These are phyloP conservation scores for Kazachstania kunashirensis DNA, from an alignment of 805 yeast species.

Conservation along the genomic window DNA sequence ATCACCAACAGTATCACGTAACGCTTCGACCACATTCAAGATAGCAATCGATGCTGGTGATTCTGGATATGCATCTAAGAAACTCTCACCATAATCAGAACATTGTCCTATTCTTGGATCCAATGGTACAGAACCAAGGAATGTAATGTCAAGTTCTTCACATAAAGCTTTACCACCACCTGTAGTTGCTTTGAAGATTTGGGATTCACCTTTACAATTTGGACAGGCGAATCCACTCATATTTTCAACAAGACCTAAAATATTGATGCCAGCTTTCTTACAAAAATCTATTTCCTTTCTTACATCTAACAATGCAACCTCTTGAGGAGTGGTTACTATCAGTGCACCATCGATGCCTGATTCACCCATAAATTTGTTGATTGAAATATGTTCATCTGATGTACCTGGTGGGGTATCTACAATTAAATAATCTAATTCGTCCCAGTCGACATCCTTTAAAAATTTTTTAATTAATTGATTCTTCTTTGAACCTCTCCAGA, in stretches of 20 bases:
- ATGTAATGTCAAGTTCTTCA: conserved; percentile 64
- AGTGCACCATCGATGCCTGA: conserved; percentile 93
- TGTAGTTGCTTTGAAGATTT: conserved; percentile 88
- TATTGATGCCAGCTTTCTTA: conserved; percentile 74
- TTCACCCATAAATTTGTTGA: conserved; percentile 78
- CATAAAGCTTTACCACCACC: conserved; percentile 91
- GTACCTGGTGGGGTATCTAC: conserved; percentile 99
- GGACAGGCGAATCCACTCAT: conserved; percentile 99
- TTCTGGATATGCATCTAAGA: conserved; percentile 74
- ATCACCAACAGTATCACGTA: conserved; percentile 46
- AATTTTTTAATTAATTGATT: conserved; percentile 89
- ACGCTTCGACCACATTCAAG: conserved; percentile 65
- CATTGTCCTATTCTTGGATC: conserved; percentile 90
- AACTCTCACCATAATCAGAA: conserved; percentile 80
- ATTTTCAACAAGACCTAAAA: conserved; percentile 88
- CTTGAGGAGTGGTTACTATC: conserved; percentile 95
- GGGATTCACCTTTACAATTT: conserved; percentile 78
- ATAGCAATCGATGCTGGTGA: conserved; percentile 89
- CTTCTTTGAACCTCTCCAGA: conserved; percentile 97
- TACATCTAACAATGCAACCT: conserved; percentile 89
- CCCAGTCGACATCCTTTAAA: conserved; percentile 90
- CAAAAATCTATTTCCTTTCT: conserved; percentile 94
- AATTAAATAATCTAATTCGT: conserved; percentile 65
- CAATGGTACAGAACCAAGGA: conserved; percentile 85
- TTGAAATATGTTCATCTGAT: conserved; percentile 90